Percentiles rank a stretch among this genome's conserved stretches.
These are phyloP conservation scores for Camellia japonica DNA, from an alignment of 148 eudicot genomes.

Conservation along the genomic window DNA sequence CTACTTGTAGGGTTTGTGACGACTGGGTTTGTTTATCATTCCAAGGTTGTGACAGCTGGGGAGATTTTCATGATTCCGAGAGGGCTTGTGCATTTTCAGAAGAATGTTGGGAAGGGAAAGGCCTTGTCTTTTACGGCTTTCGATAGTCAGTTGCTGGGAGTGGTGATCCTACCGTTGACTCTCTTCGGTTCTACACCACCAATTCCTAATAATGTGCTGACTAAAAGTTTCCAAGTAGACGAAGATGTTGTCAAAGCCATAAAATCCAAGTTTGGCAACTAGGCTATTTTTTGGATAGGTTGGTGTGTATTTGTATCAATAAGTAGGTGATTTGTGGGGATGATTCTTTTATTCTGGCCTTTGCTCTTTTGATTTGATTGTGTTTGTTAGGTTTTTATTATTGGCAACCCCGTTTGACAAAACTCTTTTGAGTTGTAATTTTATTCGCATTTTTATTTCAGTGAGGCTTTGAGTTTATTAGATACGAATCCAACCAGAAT, in stretches of 20 bases:
- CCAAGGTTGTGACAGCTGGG: conserved; percentile 30
- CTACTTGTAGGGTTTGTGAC: conserved; percentile 44
- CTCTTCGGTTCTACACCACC: conserved; percentile 39
- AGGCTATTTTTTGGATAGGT: neutral
- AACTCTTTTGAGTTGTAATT: too few species aligned
- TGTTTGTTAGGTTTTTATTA: too few species aligned
- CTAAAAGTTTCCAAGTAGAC: conserved; percentile 34
- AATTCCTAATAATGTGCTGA: conserved; percentile 34
- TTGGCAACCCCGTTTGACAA: too few species aligned
- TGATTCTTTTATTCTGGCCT: too few species aligned
- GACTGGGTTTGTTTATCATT: conserved; percentile 31
- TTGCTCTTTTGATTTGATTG: too few species aligned
- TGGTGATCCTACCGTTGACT: conserved; percentile 13
- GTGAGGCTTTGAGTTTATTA: too few species aligned
- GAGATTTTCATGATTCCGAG: conserved; percentile 44
- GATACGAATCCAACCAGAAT: too few species aligned
- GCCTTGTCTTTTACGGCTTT: conserved; percentile 39
- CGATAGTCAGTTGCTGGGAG: conserved; percentile 49
- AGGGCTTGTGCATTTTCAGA: conserved; percentile 48
- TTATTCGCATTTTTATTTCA: too few species aligned
- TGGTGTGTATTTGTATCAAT: too few species aligned
- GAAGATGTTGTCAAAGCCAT: conserved; percentile 23
- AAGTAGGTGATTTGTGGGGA: too few species aligned
- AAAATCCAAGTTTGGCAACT: conserved; percentile 27
- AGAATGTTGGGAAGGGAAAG: conserved; percentile 32